Evolutionary conservation across 169 alveolate genomes (phyloP).

Genomic region (Eimeria tenella): DNA sequence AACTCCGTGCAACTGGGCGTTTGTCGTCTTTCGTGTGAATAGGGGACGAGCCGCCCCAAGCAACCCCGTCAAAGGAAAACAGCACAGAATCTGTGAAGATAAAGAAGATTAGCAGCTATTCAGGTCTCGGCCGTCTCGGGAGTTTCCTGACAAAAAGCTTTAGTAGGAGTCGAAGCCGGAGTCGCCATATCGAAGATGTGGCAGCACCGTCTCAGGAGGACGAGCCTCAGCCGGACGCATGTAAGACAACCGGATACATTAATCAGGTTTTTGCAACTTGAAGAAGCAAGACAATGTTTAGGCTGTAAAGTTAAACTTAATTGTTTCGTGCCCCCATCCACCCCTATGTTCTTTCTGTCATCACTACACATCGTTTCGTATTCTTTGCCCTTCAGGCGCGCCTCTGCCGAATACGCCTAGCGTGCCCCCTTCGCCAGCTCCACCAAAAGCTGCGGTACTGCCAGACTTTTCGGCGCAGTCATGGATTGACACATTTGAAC

Average conservation of each 20-base stretch:
- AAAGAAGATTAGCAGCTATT: background rate
- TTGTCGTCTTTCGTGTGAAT: background rate
- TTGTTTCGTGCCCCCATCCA: too few relatives aligned
- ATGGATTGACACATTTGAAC: constrained; percentile 29
- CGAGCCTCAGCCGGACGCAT: background rate
- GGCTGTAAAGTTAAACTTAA: too few relatives aligned
- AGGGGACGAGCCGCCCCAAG: background rate
- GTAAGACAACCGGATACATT: background rate
- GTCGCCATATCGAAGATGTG: background rate
- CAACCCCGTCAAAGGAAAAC: background rate
- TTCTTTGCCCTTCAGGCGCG: background rate
- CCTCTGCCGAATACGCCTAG: background rate
- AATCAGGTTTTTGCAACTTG: too few relatives aligned
- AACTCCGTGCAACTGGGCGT: background rate
- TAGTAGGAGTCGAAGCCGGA: constrained; percentile 47
- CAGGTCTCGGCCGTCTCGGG: constrained; percentile 41
- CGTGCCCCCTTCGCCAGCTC: background rate
- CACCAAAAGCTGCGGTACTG: background rate
- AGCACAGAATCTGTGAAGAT: background rate
- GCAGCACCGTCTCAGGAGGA: background rate
- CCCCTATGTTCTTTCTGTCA: too few relatives aligned
- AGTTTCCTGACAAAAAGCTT: constrained; percentile 27
- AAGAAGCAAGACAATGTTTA: too few relatives aligned
- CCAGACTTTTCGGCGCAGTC: constrained; percentile 51
- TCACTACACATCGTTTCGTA: background rate